Conservation (phyloP, 2,329 filamentous ascomycete genomes). For the Cladophialophora carrionii region DNA sequence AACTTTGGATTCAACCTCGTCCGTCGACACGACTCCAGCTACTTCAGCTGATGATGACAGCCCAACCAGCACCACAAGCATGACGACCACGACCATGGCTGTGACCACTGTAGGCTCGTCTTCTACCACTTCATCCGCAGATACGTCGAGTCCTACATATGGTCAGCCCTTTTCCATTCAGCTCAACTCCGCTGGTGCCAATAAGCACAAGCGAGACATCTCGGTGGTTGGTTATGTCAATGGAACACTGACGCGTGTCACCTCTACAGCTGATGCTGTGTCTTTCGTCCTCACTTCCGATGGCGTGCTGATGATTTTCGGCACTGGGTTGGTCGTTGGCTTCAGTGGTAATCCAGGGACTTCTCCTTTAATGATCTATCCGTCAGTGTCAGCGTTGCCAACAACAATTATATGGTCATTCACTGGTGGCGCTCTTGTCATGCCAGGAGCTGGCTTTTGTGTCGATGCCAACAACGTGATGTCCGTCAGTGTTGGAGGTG, state of each 20-base stretch:
- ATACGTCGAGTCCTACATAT: conserved; percentile 11
- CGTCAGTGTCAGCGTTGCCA: conserved; percentile 12
- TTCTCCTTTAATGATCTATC: conserved; percentile 15
- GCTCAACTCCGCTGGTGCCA: background rate
- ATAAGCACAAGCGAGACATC: conserved; percentile 18
- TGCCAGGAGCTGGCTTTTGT: conserved; percentile 19
- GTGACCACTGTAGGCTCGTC: conserved; percentile 1
- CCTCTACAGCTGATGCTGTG: conserved; percentile 12
- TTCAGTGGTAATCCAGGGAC: conserved; percentile 9
- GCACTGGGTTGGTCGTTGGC: conserved; percentile 12
- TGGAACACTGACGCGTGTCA: conserved; percentile 7
- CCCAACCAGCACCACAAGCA: conserved; percentile 10
- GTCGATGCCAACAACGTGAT: conserved; percentile 14
- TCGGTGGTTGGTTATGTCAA: conserved; percentile 13
- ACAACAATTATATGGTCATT: conserved; percentile 18
- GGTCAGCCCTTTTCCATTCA: conserved; percentile 16
- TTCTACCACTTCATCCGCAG: conserved; percentile 15
- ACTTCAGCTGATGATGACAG: background rate
- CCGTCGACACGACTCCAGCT: background rate
- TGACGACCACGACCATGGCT: background rate
- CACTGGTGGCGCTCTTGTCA: conserved; percentile 12
- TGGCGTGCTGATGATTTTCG: conserved; percentile 20
- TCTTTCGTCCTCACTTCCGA: conserved; percentile 14
- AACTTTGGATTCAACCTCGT: background rate
- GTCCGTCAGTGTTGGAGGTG: conserved; percentile 9